phyloP scores from a whole-genome alignment of 129 eudicot genomes.

The Smallanthus sonchifolius region DNA sequence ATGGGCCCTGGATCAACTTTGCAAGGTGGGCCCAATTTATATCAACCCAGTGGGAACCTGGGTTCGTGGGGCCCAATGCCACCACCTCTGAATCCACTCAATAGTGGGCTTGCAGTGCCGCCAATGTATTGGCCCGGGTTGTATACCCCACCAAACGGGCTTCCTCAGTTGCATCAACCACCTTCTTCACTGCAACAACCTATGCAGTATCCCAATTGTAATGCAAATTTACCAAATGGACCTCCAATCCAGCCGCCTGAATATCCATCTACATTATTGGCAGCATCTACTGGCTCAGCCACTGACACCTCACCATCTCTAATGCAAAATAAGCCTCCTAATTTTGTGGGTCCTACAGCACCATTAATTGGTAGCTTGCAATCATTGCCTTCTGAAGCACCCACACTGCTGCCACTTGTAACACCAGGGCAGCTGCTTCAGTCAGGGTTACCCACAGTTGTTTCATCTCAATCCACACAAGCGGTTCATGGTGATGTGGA shows the following conservation, averaged over 20 bases:
- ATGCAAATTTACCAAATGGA: conserved; percentile 48
- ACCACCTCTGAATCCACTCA: conserved; percentile 50
- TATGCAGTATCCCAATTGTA: conserved; percentile 64
- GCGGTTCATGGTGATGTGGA: conserved; percentile 63
- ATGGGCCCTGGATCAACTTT: conserved; percentile 62
- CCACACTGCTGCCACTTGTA: conserved; percentile 53
- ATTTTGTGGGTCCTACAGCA: conserved; percentile 24
- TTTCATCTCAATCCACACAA: conserved; percentile 45
- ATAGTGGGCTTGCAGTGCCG: conserved; percentile 71
- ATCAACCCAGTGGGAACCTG: conserved; percentile 68
- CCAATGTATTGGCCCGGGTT: conserved; percentile 96
- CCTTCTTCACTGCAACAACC: conserved; percentile 64
- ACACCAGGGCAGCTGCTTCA: conserved; percentile 88
- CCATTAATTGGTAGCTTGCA: conserved; percentile 40
- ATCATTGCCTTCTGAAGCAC: conserved; percentile 33
- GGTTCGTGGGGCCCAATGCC: conserved; percentile 84
- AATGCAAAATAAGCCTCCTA: conserved; percentile 38
- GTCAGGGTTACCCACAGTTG: conserved; percentile 34
- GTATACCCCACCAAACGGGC: conserved; percentile 64
- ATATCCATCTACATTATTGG: conserved; percentile 35
- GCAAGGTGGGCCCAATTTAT: conserved; percentile 63
- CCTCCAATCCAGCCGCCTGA: conserved; percentile 40
- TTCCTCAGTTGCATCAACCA: conserved; percentile 59
- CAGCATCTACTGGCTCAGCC: conserved; percentile 31
- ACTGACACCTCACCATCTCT: conserved; percentile 41